These are phyloP conservation scores for Colletotrichum sp. DNA, from an alignment of 2,329 filamentous ascomycete genomes.

Conservation along the genomic window DNA sequence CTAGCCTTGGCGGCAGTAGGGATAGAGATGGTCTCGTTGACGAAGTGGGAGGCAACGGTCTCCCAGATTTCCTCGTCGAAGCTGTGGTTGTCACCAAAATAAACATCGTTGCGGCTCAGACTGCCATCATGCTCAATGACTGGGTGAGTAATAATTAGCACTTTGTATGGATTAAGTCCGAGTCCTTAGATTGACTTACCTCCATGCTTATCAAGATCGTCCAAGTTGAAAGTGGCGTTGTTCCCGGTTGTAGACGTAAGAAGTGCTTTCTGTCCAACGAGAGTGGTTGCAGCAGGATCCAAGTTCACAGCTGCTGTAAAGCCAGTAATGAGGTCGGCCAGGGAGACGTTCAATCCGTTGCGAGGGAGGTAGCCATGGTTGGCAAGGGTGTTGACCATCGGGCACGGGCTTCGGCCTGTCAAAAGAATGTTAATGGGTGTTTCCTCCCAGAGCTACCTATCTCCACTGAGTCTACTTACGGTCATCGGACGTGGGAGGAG, in stretches of 20 bases:
- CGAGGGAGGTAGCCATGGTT: conserved; percentile 27
- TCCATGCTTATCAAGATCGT: conserved; percentile 31
- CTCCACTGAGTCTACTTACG: neutral
- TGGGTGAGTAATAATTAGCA: neutral
- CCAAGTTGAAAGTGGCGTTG: conserved; percentile 30
- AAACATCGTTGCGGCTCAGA: conserved; percentile 32
- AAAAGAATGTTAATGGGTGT: neutral
- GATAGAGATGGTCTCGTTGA: conserved; percentile 29
- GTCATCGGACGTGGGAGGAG: conserved; percentile 6
- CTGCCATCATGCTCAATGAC: conserved; percentile 41
- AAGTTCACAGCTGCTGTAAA: conserved; percentile 23
- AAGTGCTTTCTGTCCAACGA: conserved; percentile 18
- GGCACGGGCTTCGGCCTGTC: conserved; percentile 25
- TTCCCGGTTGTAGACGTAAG: conserved; percentile 32
- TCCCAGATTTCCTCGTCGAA: conserved; percentile 32
- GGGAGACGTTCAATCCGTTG: conserved; percentile 18
- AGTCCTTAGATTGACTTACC: conserved; percentile 4
- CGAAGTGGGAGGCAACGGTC: conserved; percentile 25
- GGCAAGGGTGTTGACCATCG: conserved; percentile 29
- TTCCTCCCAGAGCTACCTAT: no score
- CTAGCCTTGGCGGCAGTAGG: conserved; percentile 31
- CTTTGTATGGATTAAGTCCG: neutral
- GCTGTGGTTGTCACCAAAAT: conserved; percentile 33
- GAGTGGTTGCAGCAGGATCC: conserved; percentile 19
- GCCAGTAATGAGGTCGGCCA: conserved; percentile 17